A percentile compares a stretch with the other conserved stretches of the same genome.
phyloP scores from a whole-genome alignment of 208 protist species.

The Leishmania gerbilli region DNA sequence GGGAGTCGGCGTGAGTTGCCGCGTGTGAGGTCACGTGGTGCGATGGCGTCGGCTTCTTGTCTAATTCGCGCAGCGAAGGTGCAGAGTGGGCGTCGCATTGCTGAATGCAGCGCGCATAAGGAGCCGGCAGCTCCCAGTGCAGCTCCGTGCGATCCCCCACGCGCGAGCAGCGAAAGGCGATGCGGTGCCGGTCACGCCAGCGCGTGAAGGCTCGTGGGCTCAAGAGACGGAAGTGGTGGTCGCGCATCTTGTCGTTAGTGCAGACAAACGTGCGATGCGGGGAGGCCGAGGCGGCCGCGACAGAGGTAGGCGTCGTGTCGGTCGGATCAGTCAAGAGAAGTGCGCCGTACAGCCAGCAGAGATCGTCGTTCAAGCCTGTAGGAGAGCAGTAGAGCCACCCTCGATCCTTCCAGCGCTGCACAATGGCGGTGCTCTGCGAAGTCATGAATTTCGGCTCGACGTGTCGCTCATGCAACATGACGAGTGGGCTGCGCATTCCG shows the following conservation, averaged over 20 bases:
- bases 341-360: conserved; percentile 80
- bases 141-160: conserved; percentile 39
- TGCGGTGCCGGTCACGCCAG: conserved; percentile 72
- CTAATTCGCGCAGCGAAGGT: neutral
- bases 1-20: neutral
- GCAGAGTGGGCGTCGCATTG: conserved; percentile 2
- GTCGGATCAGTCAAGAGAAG: conserved; percentile 51
- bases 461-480: conserved; percentile 84
- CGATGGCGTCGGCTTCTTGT: neutral
- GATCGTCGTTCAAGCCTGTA: conserved; percentile 75
- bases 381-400: conserved; percentile 58
- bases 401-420: conserved; percentile 49
- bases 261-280: conserved; percentile 50
- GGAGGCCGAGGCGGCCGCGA: neutral
- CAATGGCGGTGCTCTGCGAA: conserved; percentile 26
- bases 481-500: conserved; percentile 50
- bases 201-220: conserved; percentile 71
- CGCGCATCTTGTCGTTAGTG: conserved; percentile 85
- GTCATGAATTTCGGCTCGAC: conserved; percentile 43
- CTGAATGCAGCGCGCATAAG: conserved; percentile 63
- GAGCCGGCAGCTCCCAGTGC: conserved; percentile 44
- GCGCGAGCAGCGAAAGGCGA: conserved; percentile 61
- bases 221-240: conserved; percentile 81
- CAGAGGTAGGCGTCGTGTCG: conserved; percentile 11
- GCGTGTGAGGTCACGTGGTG: neutral